Evolutionary conservation across 2,329 filamentous ascomycete genomes (phyloP).

Genomic region (Pseudocercospora fijiensis): DNA sequence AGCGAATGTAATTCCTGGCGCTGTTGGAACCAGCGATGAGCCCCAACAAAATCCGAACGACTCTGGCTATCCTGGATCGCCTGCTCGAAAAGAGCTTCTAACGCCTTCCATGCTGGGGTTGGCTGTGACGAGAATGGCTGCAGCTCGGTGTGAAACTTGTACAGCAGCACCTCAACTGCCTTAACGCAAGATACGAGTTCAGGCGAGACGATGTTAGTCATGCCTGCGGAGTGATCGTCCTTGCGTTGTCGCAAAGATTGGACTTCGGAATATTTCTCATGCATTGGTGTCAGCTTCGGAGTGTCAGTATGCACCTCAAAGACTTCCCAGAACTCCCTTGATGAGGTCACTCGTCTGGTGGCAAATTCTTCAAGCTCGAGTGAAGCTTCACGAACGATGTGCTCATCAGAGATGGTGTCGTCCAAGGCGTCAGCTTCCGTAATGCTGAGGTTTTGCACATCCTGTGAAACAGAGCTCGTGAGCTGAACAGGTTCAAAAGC

Average conservation of each 20-base stretch:
- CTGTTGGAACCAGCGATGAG: slow-evolving; percentile 60
- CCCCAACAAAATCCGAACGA: slow-evolving; percentile 77
- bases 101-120: slow-evolving; percentile 4
- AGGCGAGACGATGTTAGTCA: background rate
- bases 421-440: slow-evolving; percentile 3
- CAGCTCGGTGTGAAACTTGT: slow-evolving; percentile 3
- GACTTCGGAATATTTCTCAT: slow-evolving; percentile 10
- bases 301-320: slow-evolving; percentile 3
- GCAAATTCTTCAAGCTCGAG: slow-evolving; percentile 25
- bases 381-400: slow-evolving; percentile 18
- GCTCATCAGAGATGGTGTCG: background rate
- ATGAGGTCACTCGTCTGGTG: slow-evolving; percentile 5
- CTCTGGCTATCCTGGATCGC: slow-evolving; percentile 75
- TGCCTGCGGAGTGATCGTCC: background rate
- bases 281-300: slow-evolving; percentile 11
- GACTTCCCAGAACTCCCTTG: slow-evolving; percentile 21
- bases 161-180: slow-evolving; percentile 12
- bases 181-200: slow-evolving; percentile 5
- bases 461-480: background rate
- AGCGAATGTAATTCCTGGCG: slow-evolving; percentile 21
- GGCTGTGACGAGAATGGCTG: background rate
- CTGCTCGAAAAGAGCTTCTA: slow-evolving; percentile 61
- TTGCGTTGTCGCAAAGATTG: background rate
- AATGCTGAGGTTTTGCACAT: slow-evolving; percentile 1
- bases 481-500: slow-evolving; percentile 7